Conservation (phyloP, 2,329 filamentous ascomycete genomes). For the Ophiostoma piceae region DNA sequence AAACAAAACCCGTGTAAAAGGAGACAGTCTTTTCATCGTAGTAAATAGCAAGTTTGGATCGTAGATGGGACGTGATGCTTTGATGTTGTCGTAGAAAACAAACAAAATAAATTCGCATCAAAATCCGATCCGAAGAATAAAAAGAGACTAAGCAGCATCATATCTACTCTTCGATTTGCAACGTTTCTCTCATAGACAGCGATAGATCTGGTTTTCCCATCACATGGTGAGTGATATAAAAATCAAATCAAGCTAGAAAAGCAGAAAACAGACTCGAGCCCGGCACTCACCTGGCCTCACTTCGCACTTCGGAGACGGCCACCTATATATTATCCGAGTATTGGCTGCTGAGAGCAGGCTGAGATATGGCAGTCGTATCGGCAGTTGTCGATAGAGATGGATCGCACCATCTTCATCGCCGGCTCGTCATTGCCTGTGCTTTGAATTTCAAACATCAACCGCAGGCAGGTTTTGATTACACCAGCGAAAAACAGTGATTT, state of each 20-base stretch:
- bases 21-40: background rate
- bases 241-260: background rate
- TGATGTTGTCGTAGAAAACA: too few relatives aligned
- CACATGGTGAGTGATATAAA: slow-evolving; percentile 6
- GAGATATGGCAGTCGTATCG: background rate
- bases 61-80: background rate
- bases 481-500: background rate
- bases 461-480: background rate
- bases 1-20: background rate
- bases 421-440: background rate
- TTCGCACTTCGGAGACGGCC: background rate
- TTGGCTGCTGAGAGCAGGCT: background rate
- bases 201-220: background rate
- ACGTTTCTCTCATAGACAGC: background rate
- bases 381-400: background rate
- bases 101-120: too few relatives aligned
- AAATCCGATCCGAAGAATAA: background rate
- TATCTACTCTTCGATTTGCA: too few relatives aligned
- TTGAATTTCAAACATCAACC: background rate
- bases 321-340: background rate
- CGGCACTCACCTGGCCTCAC: background rate
- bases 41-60: background rate
- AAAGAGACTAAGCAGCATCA: too few relatives aligned
- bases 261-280: background rate
- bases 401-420: background rate